phyloP scores from a whole-genome alignment of 148 eudicot species.

The Rhododendron ferrugineum region DNA sequence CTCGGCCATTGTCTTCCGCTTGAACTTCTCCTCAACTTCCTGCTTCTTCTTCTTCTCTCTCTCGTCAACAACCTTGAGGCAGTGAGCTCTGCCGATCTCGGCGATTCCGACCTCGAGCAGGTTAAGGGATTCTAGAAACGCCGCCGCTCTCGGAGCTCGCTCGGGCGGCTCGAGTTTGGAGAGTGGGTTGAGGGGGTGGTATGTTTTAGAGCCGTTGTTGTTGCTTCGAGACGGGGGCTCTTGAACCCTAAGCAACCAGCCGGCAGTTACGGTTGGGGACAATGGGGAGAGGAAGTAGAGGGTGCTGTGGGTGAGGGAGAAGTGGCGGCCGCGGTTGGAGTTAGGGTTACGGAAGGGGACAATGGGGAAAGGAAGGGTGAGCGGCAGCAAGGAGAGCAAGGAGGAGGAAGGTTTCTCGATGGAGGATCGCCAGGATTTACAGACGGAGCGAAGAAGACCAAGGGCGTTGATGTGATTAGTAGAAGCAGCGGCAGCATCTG shows the following conservation, averaged over 20 bases:
- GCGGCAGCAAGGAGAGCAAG: background rate
- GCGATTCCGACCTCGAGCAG: background rate
- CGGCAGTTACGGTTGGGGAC: background rate
- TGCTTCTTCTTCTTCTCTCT: background rate
- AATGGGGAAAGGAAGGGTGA: background rate
- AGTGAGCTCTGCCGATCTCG: background rate
- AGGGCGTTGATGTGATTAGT: background rate
- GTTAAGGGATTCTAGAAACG: background rate
- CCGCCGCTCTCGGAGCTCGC: background rate
- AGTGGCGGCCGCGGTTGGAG: background rate
- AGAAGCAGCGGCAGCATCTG: background rate
- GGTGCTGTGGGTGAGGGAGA: background rate
- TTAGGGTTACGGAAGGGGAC: background rate
- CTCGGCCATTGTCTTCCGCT: background rate
- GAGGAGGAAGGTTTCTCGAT: background rate
- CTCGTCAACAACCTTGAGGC: background rate
- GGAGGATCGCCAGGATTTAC: background rate
- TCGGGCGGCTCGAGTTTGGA: background rate
- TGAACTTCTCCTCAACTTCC: background rate
- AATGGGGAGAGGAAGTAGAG: background rate
- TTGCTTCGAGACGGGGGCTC: background rate
- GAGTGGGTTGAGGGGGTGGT: background rate
- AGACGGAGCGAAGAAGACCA: background rate
- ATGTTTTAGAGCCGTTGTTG: background rate
- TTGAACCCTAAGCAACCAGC: background rate